These are phyloP conservation scores for Microcos paniculata DNA, from an alignment of 345 rosid genomes.

Conservation along the genomic window DNA sequence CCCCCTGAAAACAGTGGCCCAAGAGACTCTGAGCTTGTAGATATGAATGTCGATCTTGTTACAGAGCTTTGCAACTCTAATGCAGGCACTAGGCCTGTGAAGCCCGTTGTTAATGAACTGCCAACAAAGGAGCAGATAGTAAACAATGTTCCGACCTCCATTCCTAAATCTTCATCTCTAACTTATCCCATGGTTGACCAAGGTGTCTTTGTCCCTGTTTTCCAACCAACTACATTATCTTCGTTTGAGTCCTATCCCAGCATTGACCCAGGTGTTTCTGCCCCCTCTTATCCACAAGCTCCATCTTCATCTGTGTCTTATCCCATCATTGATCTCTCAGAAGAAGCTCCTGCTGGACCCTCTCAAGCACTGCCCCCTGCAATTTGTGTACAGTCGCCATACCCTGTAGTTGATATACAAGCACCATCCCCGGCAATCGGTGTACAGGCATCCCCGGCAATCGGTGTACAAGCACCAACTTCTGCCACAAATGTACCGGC, in stretches of 20 bases:
- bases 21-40: conserved; percentile 27
- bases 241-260: conserved; percentile 7
- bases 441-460: neutral
- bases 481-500: conserved; percentile 8
- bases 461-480: neutral
- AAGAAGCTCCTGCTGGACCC: conserved; percentile 20
- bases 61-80: conserved; percentile 22
- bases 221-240: conserved; percentile 2
- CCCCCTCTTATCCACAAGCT: conserved; percentile 16
- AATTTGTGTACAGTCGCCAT: neutral
- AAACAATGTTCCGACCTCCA: conserved; percentile 27
- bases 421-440: neutral
- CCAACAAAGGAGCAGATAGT: conserved; percentile 41
- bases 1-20: conserved; percentile 40
- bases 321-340: conserved; percentile 52
- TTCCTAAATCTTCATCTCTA: conserved; percentile 19
- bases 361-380: neutral
- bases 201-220: conserved; percentile 28
- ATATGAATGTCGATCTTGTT: conserved; percentile 36
- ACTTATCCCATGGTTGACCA: conserved; percentile 16
- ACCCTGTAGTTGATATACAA: conserved; percentile 5
- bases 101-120: conserved; percentile 28
- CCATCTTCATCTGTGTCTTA: conserved; percentile 33
- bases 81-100: conserved; percentile 12
- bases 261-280: conserved; percentile 10